Base-by-base conservation (phyloP, 345 rosid genomes). In the Lepidium sativum region DNA sequence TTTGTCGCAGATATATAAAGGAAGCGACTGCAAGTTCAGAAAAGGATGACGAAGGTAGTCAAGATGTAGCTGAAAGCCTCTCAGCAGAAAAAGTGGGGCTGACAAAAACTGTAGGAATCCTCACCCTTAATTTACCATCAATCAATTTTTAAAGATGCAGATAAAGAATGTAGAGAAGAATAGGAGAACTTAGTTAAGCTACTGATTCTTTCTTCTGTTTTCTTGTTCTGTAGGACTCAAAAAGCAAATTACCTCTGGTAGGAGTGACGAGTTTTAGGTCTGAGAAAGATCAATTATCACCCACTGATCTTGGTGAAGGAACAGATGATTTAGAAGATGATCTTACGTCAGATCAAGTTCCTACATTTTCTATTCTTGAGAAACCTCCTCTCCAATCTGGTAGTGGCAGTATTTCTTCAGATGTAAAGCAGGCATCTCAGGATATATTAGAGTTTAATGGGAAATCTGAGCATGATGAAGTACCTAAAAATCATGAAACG, bases 301-400 rank as follows among this genome's bases (percentile, higher is more conserved):
- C 73, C 60, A 65, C 37, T 76, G 81, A 68, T 72, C 73, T 49
- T 72, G 72, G 69, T 52, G 88, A 77, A 70, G 76, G 60, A 79
- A 70, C 34, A 33, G 82, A 77, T 71, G 75, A 82, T 75, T 60
- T 72, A 60, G 92, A 85, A 9, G 86, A 85, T 66, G 84, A 81
- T 74, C 62, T 76, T 67, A 74, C 53, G 39, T 79, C 95, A 63
- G 94, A 88, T 80, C 89, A 83, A 83, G 92, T 84, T 80, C 97
- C 90, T 55, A 83, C 96, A 70, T 75, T 80, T 45, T 80, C 96
- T 45, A 80, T 83, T 68, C 83, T 73, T 49, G 95, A 82, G 65
- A 83, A 64, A 43, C 72, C 85, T 39, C 65, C 81, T 48, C 67
- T 82, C 21, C 81, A 63, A 27, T 68, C 78, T 67, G 82, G 76